Percentiles rank a stretch among this genome's conserved stretches.
Evolutionary conservation across 2,329 filamentous ascomycete species (phyloP).

Genomic region (Neonectria coccinea): DNA sequence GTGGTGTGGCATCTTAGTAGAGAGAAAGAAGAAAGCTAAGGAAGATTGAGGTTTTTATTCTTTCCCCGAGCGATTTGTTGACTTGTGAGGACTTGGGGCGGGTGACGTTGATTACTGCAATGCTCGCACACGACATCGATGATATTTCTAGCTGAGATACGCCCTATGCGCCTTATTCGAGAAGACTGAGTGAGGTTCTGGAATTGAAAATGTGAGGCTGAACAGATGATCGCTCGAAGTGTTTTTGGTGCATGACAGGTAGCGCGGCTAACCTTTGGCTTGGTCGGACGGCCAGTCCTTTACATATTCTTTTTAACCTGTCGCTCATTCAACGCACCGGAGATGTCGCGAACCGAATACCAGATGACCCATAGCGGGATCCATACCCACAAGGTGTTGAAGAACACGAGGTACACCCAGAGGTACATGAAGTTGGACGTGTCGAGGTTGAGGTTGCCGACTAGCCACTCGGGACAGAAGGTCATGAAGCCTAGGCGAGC

Average conservation of each 20-base stretch:
- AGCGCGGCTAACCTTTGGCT: too few species aligned
- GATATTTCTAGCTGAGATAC: neutral
- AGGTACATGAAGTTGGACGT: constrained; percentile 75
- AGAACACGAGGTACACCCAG: constrained; percentile 76
- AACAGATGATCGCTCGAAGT: neutral
- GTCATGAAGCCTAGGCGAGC: constrained; percentile 72
- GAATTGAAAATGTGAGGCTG: neutral
- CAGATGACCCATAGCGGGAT: constrained; percentile 71
- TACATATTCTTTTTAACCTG: constrained; percentile 48
- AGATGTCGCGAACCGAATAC: constrained; percentile 66
- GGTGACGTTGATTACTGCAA: neutral
- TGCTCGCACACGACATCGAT: neutral
- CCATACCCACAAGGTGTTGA: constrained; percentile 76
- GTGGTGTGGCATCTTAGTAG: neutral
- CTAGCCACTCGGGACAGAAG: constrained; percentile 77
- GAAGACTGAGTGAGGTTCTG: neutral
- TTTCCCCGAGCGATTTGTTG: neutral
- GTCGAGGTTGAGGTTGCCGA: constrained; percentile 71
- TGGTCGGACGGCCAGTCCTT: neutral
- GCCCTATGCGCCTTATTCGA: neutral
- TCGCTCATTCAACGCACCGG: constrained; percentile 59
- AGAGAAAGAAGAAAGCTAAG: neutral
- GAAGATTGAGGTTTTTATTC: neutral
- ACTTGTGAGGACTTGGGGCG: neutral
- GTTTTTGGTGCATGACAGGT: too few species aligned